Evolutionary conservation across 179 eudicot species (phyloP).

Genomic region (Gypsophila paniculata): DNA sequence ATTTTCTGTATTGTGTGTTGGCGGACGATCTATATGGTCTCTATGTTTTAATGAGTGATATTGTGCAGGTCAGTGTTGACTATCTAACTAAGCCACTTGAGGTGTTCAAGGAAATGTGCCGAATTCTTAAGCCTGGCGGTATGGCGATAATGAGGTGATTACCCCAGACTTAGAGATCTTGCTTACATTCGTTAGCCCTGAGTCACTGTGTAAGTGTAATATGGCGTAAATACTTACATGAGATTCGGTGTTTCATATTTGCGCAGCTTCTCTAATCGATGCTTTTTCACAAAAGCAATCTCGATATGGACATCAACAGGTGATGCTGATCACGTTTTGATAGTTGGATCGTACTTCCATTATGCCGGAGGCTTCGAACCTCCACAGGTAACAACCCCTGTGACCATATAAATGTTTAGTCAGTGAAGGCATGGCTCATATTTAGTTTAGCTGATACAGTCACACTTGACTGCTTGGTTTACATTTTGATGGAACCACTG

Average conservation of each 20-base stretch:
- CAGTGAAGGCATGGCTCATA: not conserved
- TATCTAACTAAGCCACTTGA: conserved; percentile 85
- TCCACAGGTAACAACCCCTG: conserved; percentile 59
- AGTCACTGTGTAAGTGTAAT: not conserved
- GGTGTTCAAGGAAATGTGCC: conserved; percentile 83
- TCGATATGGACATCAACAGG: conserved; percentile 97
- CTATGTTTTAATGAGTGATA: conserved; percentile 12
- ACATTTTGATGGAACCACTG: no score
- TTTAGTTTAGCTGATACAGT: conserved; percentile 6
- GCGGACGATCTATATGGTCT: no score
- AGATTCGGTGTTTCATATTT: conserved; percentile 1
- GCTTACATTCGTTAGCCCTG: not conserved
- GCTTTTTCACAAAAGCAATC: conserved; percentile 94
- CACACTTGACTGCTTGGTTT: no score
- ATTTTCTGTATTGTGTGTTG: no score
- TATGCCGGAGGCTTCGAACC: conserved; percentile 96
- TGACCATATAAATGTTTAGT: not conserved
- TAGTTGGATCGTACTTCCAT: conserved; percentile 92
- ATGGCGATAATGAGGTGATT: conserved; percentile 83
- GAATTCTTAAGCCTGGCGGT: conserved; percentile 88
- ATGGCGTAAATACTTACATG: no score
- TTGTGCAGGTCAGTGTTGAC: conserved; percentile 85
- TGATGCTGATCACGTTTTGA: conserved; percentile 82
- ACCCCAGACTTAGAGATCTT: not conserved
- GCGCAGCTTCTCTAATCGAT: conserved; percentile 86